Base-by-base conservation (phyloP, 2,329 filamentous ascomycete species). In the Colletotrichum musae region DNA sequence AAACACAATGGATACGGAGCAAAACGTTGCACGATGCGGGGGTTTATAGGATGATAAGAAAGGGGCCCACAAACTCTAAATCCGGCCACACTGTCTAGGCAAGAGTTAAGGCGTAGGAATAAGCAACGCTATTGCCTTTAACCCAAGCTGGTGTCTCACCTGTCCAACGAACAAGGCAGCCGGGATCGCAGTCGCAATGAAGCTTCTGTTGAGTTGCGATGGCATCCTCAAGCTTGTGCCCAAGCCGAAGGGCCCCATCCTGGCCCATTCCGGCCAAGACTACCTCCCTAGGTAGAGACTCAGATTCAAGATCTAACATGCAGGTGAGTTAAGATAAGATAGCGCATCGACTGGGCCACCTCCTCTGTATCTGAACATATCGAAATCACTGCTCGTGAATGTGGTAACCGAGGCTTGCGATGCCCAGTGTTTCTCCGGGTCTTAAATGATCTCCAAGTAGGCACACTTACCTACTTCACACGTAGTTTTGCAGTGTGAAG, bases 191-290 rank as follows among this genome's bases (percentile, higher is more conserved):
- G 15, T 39, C 7, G 32, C 57, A 21, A 32, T 15, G 13, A 10
- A 59, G 57, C 45, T 51, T 51, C 28, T 59, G 26, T 43, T 43
- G 18, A 59, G 45, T 39, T 59, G 45, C 32, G 45, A 39, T 59
- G 48, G 28, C 48, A 61, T 21, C 36, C 48, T 61, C 10, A n/a
- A 39, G 65, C 39, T 48, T 12, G 9, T 12, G 13, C 53, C 28
- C 2, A 32, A 32, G 28, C 28, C 32, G 9, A 36, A 36, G 32
- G 9, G 7, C 21, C 9, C 7, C 32, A 36, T 36, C 3, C 9
- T 12, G 32, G 10, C 10, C 32, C 9, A 36, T 3, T 3, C 32
- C 9, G 5, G 32, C 32, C 32, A 36, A 36, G 32, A 36, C 32
- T 10, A 24, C 21, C 21, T 24, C 18, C 18, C 18, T 18, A 18